Evolutionary conservation across 306 rosid species (phyloP).

Genomic region (Casuarina equisetifolia): DNA sequence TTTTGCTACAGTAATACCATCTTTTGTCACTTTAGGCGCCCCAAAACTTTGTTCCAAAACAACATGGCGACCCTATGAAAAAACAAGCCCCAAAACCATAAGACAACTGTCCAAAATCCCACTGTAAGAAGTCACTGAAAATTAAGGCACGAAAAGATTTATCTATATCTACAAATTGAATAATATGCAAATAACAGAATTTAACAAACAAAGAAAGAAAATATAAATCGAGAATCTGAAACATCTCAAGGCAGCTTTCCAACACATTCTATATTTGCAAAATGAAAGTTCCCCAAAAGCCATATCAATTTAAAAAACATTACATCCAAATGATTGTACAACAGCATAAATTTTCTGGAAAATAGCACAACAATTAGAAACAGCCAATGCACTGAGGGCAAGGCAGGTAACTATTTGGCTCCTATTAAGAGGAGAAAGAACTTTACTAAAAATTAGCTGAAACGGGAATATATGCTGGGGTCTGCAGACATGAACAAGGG

Average conservation of each 20-base stretch:
- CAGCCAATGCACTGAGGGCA: not conserved
- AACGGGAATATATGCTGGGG: not conserved
- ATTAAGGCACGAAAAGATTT: not conserved
- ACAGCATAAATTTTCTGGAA: not conserved
- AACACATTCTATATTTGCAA: not conserved
- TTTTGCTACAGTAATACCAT: slow-evolving; percentile 59
- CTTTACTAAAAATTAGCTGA: not conserved
- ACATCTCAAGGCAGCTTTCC: not conserved
- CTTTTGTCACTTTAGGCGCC: slow-evolving; percentile 58
- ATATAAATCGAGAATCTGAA: not conserved
- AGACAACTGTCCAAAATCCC: not conserved
- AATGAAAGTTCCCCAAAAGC: not conserved
- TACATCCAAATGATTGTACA: not conserved
- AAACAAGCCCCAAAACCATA: not conserved
- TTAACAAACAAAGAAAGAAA: not conserved
- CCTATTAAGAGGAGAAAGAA: not conserved
- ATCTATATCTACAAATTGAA: not conserved
- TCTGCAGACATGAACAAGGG: not conserved
- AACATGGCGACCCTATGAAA: slow-evolving; percentile 51
- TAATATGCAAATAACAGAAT: not conserved
- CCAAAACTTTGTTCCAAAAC: slow-evolving; percentile 58
- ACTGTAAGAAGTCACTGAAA: not conserved
- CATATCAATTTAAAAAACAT: not conserved
- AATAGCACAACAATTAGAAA: not conserved
- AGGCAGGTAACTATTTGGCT: not conserved